Evolutionary conservation across 2,329 filamentous ascomycete genomes (phyloP).

Genomic region (Sporothrix phasma): DNA sequence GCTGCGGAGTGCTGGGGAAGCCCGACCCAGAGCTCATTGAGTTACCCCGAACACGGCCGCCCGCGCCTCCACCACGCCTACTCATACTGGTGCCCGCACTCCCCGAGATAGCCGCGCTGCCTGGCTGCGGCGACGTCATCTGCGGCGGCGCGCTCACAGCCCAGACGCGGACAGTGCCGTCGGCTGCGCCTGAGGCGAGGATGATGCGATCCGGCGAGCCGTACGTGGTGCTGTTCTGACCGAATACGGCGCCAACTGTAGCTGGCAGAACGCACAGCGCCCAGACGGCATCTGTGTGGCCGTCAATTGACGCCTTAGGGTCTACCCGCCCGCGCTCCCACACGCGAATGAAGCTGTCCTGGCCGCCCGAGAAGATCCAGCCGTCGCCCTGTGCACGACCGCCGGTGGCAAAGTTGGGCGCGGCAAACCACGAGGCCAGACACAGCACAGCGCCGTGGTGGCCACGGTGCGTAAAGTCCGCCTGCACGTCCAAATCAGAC

Average conservation of each 20-base stretch:
- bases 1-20: conserved; percentile 82
- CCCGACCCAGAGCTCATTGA: conserved; percentile 91
- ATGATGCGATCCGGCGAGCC: conserved; percentile 78
- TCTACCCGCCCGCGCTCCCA: conserved; percentile 95
- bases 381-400: conserved; percentile 83
- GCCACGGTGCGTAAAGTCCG: conserved; percentile 90
- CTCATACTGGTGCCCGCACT: conserved; percentile 32
- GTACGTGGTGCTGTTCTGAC: conserved; percentile 59
- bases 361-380: conserved; percentile 96
- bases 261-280: conserved; percentile 84
- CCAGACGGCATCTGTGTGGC: conserved; percentile 94
- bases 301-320: conserved; percentile 87
- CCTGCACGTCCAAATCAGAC: conserved; percentile 80
- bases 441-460: conserved; percentile 85
- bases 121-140: conserved; percentile 67
- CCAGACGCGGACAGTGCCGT: conserved; percentile 89
- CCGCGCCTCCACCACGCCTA: conserved; percentile 43
- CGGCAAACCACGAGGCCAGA: conserved; percentile 75
- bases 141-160: conserved; percentile 86
- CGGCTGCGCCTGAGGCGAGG: conserved; percentile 82
- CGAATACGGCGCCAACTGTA: conserved; percentile 71
- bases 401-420: conserved; percentile 80
- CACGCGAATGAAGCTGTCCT: conserved; percentile 84
- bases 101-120: no score
- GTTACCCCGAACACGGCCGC: conserved; percentile 74